Evolutionary conservation across 208 protist genomes (phyloP).

Genomic region (Lotmaria passim): DNA sequence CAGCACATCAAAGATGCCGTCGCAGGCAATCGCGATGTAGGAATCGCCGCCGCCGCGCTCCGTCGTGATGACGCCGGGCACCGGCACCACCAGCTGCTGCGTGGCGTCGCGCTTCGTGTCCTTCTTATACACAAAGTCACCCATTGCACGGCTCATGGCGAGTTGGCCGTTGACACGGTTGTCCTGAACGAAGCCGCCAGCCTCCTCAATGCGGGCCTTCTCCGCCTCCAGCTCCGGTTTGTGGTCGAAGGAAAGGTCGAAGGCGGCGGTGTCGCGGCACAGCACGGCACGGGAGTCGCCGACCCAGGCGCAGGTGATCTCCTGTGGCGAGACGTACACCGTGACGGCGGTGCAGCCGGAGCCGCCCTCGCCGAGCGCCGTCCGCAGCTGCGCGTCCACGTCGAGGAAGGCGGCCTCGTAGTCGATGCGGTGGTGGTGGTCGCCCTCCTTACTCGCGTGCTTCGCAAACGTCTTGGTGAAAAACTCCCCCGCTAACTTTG

Average conservation of each 20-base stretch:
- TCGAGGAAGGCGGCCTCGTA: constrained; percentile 75
- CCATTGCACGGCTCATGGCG: constrained; percentile 94
- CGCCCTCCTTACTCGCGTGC: constrained; percentile 27
- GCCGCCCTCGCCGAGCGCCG: constrained; percentile 31
- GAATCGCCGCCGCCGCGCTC: constrained; percentile 50
- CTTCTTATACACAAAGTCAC: constrained; percentile 93
- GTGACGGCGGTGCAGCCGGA: constrained; percentile 81
- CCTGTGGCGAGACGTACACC: constrained; percentile 66
- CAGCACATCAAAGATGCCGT: constrained; percentile 92
- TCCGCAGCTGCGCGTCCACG: constrained; percentile 57
- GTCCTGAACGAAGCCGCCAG: constrained; percentile 88
- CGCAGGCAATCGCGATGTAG: constrained; percentile 86
- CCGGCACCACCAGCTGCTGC: constrained; percentile 81
- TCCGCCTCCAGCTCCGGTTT: constrained; percentile 85
- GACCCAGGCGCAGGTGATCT: constrained; percentile 90
- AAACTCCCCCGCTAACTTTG: constrained; percentile 41
- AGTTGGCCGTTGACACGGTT: constrained; percentile 95
- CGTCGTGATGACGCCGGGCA: constrained; percentile 65
- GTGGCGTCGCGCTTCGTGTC: constrained; percentile 37
- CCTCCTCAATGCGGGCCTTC: constrained; percentile 79
- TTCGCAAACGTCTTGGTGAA: constrained; percentile 46
- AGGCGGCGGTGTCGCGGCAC: constrained; percentile 69
- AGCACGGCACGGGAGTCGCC: constrained; percentile 93
- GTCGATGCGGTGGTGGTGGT: constrained; percentile 44
- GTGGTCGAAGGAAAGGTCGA: constrained; percentile 92